phyloP scores from a whole-genome alignment of 352 stramenopile species.

The Peronospora farinosa region DNA sequence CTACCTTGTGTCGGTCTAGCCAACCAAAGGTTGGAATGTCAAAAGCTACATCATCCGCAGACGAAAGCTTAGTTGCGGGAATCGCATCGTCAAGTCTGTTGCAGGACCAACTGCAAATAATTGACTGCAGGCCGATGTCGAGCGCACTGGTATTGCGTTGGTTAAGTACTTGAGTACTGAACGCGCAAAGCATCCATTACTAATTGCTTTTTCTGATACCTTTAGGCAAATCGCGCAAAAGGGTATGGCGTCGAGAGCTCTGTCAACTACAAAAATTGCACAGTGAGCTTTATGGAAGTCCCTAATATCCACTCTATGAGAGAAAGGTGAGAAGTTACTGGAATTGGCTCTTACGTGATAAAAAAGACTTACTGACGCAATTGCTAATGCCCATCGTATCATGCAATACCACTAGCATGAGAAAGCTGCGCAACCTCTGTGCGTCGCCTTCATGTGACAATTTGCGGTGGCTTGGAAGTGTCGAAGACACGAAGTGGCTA shows the following conservation, averaged over 20 bases:
- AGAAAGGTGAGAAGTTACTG: constrained; percentile 72
- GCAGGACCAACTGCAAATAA: constrained; percentile 69
- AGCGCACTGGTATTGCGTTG: constrained; percentile 39
- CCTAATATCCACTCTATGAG: constrained; percentile 98
- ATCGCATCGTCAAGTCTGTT: constrained; percentile 62
- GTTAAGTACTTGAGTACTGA: not conserved
- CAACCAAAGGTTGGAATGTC: constrained; percentile 82
- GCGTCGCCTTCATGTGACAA: constrained; percentile 86
- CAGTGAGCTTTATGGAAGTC: constrained; percentile 97
- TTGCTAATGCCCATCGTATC: not conserved
- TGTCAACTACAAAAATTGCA: constrained; percentile 92
- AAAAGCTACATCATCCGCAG: constrained; percentile 62
- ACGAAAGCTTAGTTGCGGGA: constrained; percentile 61
- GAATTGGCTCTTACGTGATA: not conserved
- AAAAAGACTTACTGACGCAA: not conserved
- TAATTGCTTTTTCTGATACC: not conserved
- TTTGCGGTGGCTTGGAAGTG: constrained; percentile 83
- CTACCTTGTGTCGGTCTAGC: constrained; percentile 64
- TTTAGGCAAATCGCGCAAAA: constrained; percentile 78
- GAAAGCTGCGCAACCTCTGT: constrained; percentile 64
- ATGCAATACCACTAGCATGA: constrained; percentile 36
- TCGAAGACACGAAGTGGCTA: constrained; percentile 98
- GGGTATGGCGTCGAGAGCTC: constrained; percentile 94
- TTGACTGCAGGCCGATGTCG: constrained; percentile 79
- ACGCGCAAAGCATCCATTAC: not conserved